Base-by-base conservation (phyloP, 768 basidiomycete species). In the Serendipita indica region DNA sequence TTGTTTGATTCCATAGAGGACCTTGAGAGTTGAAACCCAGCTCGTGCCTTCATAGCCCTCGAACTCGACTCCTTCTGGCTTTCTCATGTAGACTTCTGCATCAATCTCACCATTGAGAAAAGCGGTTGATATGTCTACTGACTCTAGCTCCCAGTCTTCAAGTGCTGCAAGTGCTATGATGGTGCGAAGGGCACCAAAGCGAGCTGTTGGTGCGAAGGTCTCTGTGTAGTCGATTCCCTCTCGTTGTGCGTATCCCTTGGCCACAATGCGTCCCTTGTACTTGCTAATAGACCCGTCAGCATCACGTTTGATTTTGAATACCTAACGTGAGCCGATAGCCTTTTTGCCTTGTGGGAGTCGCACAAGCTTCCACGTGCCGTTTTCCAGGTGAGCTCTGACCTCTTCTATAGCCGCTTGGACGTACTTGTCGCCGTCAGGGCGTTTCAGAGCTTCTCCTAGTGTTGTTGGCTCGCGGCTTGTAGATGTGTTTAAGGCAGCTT, bases 1-100 rank as follows among this genome's bases (percentile, higher is more conserved):
- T 60, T 76, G 75, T 61, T 73, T 72, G 5, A 77, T 69, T 6
- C 76, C 72, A 64, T 77, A 77, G 33, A 76, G 62, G 2, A 68
- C 64, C 62, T 74, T 73, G 1, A 13, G 16, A 25, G 72, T 63
- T 16, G 13, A 22, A 25, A 46, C 43, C 43, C 57, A 61, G 5
- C 4, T 2, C 3, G 3, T 1, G 2, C 46, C 2, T 32, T 35
- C 43, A 20, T 46, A 46, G 7, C 43, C 43, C 22, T 12, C 13
- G 22, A 46, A 46, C 22, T 33, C 41, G 27, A 60, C 32, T 7
- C 60, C 60, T 32, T 57, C 57, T 3, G 60, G 57, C 34, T 58
- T 57, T 14, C 25, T 30, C 34, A 60, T 58, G 33, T 60, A 60
- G 13, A 60, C 33, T 22, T 60, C 57, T 16, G 33, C 60, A 32